Evolutionary conservation across 768 basidiomycete genomes (phyloP).

Genomic region (Phylloporus sp.): DNA sequence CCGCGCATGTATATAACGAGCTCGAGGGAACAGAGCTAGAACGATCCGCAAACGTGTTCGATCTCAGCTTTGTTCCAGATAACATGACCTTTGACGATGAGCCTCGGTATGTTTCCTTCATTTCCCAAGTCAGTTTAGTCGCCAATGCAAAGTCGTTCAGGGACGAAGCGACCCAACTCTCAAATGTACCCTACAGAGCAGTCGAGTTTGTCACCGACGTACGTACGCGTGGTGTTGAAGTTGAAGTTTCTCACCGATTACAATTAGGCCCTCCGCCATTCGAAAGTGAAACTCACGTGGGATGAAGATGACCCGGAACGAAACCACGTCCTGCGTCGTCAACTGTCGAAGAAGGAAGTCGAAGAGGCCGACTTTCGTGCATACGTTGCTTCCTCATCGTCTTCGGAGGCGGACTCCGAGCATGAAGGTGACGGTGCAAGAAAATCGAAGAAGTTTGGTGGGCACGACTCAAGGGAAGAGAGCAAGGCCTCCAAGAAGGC

Average conservation of each 20-base stretch:
- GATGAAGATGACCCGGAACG: slow-evolving; percentile 95
- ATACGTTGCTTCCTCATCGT: slow-evolving; percentile 67
- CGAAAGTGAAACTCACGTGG: slow-evolving; percentile 97
- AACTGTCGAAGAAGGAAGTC: slow-evolving; percentile 76
- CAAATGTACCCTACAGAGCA: slow-evolving; percentile 56
- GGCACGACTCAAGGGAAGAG: slow-evolving; percentile 8
- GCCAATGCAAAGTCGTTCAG: slow-evolving; percentile 35
- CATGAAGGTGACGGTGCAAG: slow-evolving; percentile 9
- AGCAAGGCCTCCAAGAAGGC: slow-evolving; percentile 34
- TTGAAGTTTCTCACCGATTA: neutral
- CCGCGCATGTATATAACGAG: slow-evolving; percentile 75
- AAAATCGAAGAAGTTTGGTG: slow-evolving; percentile 1
- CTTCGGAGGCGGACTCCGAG: slow-evolving; percentile 52
- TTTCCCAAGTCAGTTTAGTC: neutral
- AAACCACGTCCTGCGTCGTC: slow-evolving; percentile 69
- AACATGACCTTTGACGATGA: slow-evolving; percentile 82
- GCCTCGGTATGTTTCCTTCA: slow-evolving; percentile 46
- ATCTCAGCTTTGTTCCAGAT: slow-evolving; percentile 90
- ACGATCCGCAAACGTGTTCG: slow-evolving; percentile 92
- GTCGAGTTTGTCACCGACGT: slow-evolving; percentile 94
- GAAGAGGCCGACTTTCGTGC: slow-evolving; percentile 88
- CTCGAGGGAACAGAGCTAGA: slow-evolving; percentile 95
- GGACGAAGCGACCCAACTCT: slow-evolving; percentile 76
- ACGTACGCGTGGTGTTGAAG: slow-evolving; percentile 27
- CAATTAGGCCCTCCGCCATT: slow-evolving; percentile 86